phyloP scores from a whole-genome alignment of 306 rosid species.

The Hippophae tibetana region DNA sequence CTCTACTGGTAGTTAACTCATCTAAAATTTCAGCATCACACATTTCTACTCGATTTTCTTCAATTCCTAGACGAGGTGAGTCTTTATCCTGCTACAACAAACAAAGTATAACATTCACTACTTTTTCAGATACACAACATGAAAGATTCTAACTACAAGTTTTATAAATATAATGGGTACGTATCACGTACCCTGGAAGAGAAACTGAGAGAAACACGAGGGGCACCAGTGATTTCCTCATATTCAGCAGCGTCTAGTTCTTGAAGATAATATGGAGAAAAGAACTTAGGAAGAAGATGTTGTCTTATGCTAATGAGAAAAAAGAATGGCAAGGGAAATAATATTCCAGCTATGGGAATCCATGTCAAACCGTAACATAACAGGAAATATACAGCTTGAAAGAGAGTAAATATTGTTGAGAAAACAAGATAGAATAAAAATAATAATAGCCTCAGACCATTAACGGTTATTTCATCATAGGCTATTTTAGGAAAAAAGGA shows the following conservation, averaged over 20 bases:
- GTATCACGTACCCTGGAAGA: slow-evolving; percentile 23
- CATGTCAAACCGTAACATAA: slow-evolving; percentile 38
- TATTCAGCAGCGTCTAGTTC: slow-evolving; percentile 45
- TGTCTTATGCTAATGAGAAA: slow-evolving; percentile 33
- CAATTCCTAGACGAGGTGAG: slow-evolving; percentile 14
- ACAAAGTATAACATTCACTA: background rate
- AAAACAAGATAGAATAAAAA: too few relatives aligned
- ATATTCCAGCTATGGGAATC: slow-evolving; percentile 47
- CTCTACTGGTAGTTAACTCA: slow-evolving; percentile 42
- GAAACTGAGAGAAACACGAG: slow-evolving; percentile 7
- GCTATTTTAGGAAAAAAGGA: too few relatives aligned
- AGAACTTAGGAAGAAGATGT: slow-evolving; percentile 33
- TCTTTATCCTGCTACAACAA: slow-evolving; percentile 22
- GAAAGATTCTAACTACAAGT: too few relatives aligned
- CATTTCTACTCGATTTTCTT: slow-evolving; percentile 13
- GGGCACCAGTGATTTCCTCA: slow-evolving; percentile 36
- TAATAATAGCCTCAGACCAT: too few relatives aligned
- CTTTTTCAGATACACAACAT: too few relatives aligned
- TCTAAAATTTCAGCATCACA: slow-evolving; percentile 43
- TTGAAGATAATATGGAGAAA: slow-evolving; percentile 24
- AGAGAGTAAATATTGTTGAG: slow-evolving; percentile 42
- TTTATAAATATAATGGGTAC: background rate
- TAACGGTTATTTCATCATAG: too few relatives aligned
- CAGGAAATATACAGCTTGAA: slow-evolving; percentile 40
- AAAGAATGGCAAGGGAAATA: slow-evolving; percentile 47